Evolutionary conservation across 1,284 basidiomycete genomes (phyloP).

Genomic region (Apiotrichum brassicae): DNA sequence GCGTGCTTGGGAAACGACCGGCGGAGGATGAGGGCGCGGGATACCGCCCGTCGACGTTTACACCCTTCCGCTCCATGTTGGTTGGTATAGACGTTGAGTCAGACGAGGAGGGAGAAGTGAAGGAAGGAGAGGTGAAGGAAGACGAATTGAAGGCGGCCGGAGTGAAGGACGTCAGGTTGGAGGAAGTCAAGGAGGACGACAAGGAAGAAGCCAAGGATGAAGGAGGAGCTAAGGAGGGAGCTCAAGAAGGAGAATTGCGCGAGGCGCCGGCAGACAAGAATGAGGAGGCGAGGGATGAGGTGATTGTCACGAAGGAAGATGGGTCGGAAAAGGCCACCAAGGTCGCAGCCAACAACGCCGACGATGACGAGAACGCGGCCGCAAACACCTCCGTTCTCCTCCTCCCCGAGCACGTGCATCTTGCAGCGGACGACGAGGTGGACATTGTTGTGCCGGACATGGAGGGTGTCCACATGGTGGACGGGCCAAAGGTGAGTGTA

Average conservation of each 20-base stretch:
- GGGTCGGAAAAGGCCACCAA: too few relatives aligned
- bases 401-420: constrained; percentile 18
- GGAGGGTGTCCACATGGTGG: constrained; percentile 35
- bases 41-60: constrained; percentile 2
- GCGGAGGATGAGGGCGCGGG: too few relatives aligned
- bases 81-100: constrained; percentile 1
- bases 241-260: too few relatives aligned
- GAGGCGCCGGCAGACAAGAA: too few relatives aligned
- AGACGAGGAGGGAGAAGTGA: not conserved
- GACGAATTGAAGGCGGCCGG: not conserved
- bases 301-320: too few relatives aligned
- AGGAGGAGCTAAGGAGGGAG: too few relatives aligned
- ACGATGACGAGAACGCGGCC: not conserved
- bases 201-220: too few relatives aligned
- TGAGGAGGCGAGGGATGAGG: too few relatives aligned
- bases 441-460: constrained; percentile 12
- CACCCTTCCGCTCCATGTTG: constrained; percentile 6
- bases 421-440: constrained; percentile 6
- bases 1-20: too few relatives aligned
- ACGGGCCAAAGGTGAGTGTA: constrained; percentile 31
- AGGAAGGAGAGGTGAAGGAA: not conserved
- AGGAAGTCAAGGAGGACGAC: too few relatives aligned
- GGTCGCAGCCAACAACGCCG: too few relatives aligned
- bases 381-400: constrained; percentile 14
- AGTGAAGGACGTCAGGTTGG: not conserved